These are phyloP conservation scores for Harrya chromipes DNA, from an alignment of 768 basidiomycete genomes.

Conservation along the genomic window DNA sequence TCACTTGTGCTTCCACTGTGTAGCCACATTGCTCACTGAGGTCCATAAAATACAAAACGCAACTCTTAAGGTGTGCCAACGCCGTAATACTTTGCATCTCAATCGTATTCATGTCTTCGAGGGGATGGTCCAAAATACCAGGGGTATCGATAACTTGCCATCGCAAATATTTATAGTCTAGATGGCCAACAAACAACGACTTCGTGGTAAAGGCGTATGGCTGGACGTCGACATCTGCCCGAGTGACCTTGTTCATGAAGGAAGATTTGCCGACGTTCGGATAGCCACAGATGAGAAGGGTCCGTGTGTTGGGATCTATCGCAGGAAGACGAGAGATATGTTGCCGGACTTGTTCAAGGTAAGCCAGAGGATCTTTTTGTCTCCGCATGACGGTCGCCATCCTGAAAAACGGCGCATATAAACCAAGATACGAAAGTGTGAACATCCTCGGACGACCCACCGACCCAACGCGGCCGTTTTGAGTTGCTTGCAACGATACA, in stretches of 20 bases:
- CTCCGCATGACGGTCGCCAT: conserved; percentile 99
- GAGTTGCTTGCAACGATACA: conserved; percentile 98
- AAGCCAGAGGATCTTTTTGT: conserved; percentile 97
- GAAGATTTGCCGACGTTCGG: conserved; percentile 99
- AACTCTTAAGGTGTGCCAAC: conserved; percentile 91
- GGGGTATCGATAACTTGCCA: conserved; percentile 99
- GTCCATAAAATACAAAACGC: conserved; percentile 98
- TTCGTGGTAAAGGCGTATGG: conserved; percentile 99
- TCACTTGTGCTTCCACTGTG: conserved; percentile 90
- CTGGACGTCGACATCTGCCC: conserved; percentile 98
- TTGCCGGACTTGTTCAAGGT: conserved; percentile 98
- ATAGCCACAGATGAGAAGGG: conserved; percentile 96
- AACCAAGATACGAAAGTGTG: not conserved
- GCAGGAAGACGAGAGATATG: conserved; percentile 98
- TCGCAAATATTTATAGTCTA: conserved; percentile 98
- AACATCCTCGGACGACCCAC: conserved; percentile 43
- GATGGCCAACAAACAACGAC: conserved; percentile 95
- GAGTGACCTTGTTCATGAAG: conserved; percentile 99
- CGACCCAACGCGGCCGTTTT: conserved; percentile 97
- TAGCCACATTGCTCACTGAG: conserved; percentile 98
- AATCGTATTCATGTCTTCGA: conserved; percentile 99
- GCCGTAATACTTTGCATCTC: conserved; percentile 99
- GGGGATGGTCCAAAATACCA: conserved; percentile 94
- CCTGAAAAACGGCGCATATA: conserved; percentile 35
- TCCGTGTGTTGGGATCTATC: conserved; percentile 97